Percentiles rank a stretch among this genome's conserved stretches.
These are phyloP conservation scores for Tylopilus vinaceipallidus DNA, from an alignment of 768 basidiomycete species.

Conservation along the genomic window DNA sequence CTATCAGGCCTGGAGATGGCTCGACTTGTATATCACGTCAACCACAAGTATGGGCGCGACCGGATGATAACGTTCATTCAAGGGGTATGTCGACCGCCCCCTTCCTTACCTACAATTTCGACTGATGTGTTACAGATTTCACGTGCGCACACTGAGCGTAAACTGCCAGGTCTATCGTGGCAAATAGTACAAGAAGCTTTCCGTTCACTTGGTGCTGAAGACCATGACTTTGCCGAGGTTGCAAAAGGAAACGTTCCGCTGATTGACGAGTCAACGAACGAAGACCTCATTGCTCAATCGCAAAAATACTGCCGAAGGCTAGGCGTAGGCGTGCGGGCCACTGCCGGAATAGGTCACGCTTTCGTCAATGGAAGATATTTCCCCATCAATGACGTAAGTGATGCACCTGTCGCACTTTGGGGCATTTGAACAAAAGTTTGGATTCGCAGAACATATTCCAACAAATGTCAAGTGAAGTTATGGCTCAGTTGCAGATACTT, in stretches of 20 bases:
- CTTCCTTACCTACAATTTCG: not conserved
- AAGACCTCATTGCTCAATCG: slow-evolving; percentile 42
- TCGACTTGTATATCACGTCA: slow-evolving; percentile 63
- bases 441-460: slow-evolving; percentile 23
- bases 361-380: slow-evolving; percentile 91
- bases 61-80: slow-evolving; percentile 61
- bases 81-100: slow-evolving; percentile 36
- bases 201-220: slow-evolving; percentile 32
- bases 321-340: slow-evolving; percentile 39
- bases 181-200: slow-evolving; percentile 39
- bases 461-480: slow-evolving; percentile 43
- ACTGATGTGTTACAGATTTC: slow-evolving; percentile 35
- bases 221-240: slow-evolving; percentile 43
- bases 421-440: not conserved
- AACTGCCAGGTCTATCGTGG: slow-evolving; percentile 42
- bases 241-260: slow-evolving; percentile 27
- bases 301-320: slow-evolving; percentile 58
- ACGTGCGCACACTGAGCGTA: slow-evolving; percentile 33
- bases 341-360: slow-evolving; percentile 54
- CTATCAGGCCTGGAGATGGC: slow-evolving; percentile 65
- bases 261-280: slow-evolving; percentile 27
- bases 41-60: slow-evolving; percentile 59
- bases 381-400: slow-evolving; percentile 62
- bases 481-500: slow-evolving; percentile 59
- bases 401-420: too few relatives aligned